Evolutionary conservation across 2,329 filamentous ascomycete species (phyloP).

Genomic region (Zymoseptoria brevis): DNA sequence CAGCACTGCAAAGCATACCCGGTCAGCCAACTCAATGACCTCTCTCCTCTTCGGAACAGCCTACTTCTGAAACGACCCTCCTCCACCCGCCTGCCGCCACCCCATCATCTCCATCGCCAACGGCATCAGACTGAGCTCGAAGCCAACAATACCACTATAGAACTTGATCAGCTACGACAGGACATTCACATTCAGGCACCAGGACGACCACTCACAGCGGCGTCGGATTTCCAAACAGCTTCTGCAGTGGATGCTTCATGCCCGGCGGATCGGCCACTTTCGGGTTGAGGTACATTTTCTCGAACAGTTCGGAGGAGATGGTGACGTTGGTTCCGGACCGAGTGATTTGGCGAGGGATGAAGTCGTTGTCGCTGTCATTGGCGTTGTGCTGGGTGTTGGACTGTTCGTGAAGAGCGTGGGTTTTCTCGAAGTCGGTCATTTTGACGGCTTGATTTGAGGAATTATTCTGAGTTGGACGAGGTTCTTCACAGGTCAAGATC

Average conservation of each 20-base stretch:
- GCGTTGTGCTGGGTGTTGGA: neutral
- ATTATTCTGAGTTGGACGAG: neutral
- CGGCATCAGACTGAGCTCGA: constrained; percentile 17
- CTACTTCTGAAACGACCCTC: constrained; percentile 11
- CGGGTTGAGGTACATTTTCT: constrained; percentile 17
- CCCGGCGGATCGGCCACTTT: constrained; percentile 9
- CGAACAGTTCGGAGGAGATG: constrained; percentile 17
- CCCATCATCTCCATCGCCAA: constrained; percentile 18
- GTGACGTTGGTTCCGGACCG: constrained; percentile 8
- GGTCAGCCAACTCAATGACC: neutral
- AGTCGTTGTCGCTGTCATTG: neutral
- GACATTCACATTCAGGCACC: neutral
- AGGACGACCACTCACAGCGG: constrained; percentile 6
- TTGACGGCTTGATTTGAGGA: neutral
- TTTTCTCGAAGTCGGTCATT: neutral
- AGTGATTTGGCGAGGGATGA: neutral
- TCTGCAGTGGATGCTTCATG: constrained; percentile 17
- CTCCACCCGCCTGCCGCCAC: constrained; percentile 13
- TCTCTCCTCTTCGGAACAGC: neutral
- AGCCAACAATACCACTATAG: constrained; percentile 14
- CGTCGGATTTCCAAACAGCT: constrained; percentile 17
- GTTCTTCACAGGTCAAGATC: neutral
- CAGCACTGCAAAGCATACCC: constrained; percentile 1
- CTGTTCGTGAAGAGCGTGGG: neutral
- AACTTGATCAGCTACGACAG: neutral